Evolutionary conservation across 768 basidiomycete species (phyloP), one percentile per base, ranked within the genome.

Genomic region (Leccinum longicurvipes): DNA sequence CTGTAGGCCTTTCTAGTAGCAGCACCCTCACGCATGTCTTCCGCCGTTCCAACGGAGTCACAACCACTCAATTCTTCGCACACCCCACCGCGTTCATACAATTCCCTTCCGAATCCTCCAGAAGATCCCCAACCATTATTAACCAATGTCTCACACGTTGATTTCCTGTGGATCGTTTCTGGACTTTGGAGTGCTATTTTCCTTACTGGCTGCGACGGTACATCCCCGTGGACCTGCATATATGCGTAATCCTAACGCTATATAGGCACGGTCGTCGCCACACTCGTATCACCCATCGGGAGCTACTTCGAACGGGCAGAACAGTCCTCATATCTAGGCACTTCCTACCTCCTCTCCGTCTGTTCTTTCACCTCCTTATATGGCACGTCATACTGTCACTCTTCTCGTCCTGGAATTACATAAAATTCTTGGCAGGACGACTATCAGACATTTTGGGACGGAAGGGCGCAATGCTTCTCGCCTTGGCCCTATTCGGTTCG

Each of bases 401-500:
- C 34, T 19, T 9, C 31, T 42, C 49, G 4, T 50, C 49, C 47
- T n/a, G n/a, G n/a, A n/a, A n/a, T 24, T 32, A 31, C 48, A 50
- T 62, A 63, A 56, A 65, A 60, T 59, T 51, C 67, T 62, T 69
- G 59, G 64, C 68, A 91, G 89, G 90, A 57, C 85, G 89, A 58
- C 76, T 93, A 58, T 83, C 91, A 56, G 91, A 93, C 73, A 90
- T 93, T 63, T 70, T 93, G n/a, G n/a, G n/a, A n/a, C n/a, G n/a
- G n/a, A n/a, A n/a, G n/a, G n/a, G n/a, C n/a, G n/a, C n/a, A n/a
- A 91, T 93, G 86, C 76, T 97, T 59, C 74, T 92, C 46, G 94
- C 87, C 11, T 72, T 95, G 54, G 77, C 82, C 58, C 77, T 97
- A 57, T 97, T 98, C 77, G 89, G 92, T 87, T 71, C 14, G 73